A percentile compares a stretch with the other conserved stretches of the same genome.
Evolutionary conservation across 2,329 filamentous ascomycete genomes (phyloP).

Genomic region (Ophiostoma sp.): DNA sequence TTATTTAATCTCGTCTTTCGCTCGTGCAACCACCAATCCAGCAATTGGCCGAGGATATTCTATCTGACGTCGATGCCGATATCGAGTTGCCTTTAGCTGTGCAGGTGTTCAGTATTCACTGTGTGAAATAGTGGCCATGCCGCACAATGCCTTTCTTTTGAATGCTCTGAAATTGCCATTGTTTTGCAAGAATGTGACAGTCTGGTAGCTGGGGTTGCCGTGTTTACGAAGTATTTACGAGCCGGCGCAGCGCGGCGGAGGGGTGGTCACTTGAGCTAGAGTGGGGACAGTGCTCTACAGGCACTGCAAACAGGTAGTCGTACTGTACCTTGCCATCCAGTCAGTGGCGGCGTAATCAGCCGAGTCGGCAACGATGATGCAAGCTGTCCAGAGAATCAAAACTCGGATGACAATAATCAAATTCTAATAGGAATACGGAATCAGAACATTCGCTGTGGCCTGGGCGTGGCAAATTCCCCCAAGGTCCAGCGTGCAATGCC

Average conservation of each 20-base stretch:
- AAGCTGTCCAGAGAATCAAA: slow-evolving; percentile 1
- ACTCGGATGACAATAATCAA: not conserved
- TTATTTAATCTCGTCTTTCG: not conserved
- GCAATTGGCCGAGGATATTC: slow-evolving; percentile 21
- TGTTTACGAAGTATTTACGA: slow-evolving; percentile 26
- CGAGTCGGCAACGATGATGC: slow-evolving; percentile 3
- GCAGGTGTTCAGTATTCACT: not conserved
- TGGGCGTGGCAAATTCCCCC: not conserved
- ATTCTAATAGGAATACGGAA: not conserved
- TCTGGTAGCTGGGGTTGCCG: slow-evolving; percentile 14
- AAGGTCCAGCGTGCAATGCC: not conserved
- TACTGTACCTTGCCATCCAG: not conserved
- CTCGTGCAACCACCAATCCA: slow-evolving; percentile 14
- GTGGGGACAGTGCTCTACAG: not conserved
- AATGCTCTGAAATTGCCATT: not conserved
- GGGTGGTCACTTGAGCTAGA: slow-evolving; percentile 8
- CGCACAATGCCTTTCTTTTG: too few relatives aligned
- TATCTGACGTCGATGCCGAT: not conserved
- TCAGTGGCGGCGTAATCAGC: slow-evolving; percentile 4
- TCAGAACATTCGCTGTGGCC: not conserved
- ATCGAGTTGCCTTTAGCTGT: not conserved
- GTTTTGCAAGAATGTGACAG: not conserved
- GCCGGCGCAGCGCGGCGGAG: slow-evolving; percentile 17
- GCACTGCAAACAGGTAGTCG: not conserved
- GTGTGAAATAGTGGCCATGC: too few relatives aligned